Conservation (phyloP, 2,329 filamentous ascomycete species). For the Cytospora piceicola region DNA sequence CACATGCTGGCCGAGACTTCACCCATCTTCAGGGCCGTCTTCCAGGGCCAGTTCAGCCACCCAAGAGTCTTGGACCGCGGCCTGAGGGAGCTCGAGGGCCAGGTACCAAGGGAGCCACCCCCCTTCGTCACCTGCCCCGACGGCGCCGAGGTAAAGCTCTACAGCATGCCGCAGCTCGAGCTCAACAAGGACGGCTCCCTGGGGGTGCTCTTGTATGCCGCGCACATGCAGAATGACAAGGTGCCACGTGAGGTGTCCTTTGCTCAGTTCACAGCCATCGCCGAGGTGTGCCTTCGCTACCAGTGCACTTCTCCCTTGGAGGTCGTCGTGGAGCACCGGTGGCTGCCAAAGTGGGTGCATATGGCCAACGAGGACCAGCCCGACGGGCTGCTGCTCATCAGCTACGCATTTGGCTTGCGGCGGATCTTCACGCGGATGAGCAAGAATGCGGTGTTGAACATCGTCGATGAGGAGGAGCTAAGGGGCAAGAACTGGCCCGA, state of each 20-base stretch:
- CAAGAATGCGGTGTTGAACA: constrained; percentile 52
- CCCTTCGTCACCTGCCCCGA: constrained; percentile 47
- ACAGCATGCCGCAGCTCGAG: constrained; percentile 58
- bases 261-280: constrained; percentile 55
- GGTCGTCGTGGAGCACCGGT: constrained; percentile 53
- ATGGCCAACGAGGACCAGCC: constrained; percentile 52
- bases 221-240: constrained; percentile 52
- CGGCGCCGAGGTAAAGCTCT: constrained; percentile 50
- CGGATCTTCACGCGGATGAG: constrained; percentile 54
- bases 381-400: constrained; percentile 55
- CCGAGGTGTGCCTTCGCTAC: constrained; percentile 54
- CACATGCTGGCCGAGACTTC: constrained; percentile 55
- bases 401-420: constrained; percentile 55
- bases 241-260: constrained; percentile 53
- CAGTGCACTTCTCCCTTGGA: constrained; percentile 57
- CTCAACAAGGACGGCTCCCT: constrained; percentile 47
- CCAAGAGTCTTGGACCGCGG: constrained; percentile 31
- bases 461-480: constrained; percentile 49
- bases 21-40: constrained; percentile 55
- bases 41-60: constrained; percentile 35
- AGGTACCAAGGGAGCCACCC: constrained; percentile 42
- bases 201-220: constrained; percentile 54
- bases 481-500: constrained; percentile 51
- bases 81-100: constrained; percentile 41
- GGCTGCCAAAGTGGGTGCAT: constrained; percentile 57